phyloP scores from a whole-genome alignment of 1,284 basidiomycete genomes.

The Mycosarcoma mackinlayi region DNA sequence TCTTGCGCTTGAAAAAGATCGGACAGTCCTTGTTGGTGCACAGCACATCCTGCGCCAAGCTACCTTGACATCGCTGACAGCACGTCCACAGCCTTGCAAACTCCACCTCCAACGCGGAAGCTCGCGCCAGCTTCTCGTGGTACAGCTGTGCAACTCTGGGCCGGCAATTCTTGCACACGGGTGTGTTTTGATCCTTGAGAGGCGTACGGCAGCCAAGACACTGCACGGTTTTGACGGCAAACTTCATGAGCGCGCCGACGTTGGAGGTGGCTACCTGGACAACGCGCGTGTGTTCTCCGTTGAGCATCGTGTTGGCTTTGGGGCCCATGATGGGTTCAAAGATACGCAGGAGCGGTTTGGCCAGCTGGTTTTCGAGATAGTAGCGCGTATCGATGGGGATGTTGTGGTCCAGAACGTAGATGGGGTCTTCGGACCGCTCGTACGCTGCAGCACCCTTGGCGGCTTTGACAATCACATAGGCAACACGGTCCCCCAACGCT shows the following conservation, averaged over 20 bases:
- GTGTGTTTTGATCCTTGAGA: conserved; percentile 56
- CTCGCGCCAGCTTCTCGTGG: conserved; percentile 60
- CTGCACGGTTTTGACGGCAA: conserved; percentile 66
- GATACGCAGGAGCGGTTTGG: conserved; percentile 67
- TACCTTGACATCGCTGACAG: conserved; percentile 67
- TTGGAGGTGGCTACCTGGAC: conserved; percentile 66
- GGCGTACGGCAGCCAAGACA: conserved; percentile 67
- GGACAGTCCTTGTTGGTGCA: conserved; percentile 97
- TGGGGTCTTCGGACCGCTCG: conserved; percentile 66
- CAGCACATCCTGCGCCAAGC: conserved; percentile 81
- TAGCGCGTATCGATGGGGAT: conserved; percentile 68
- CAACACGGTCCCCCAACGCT: conserved; percentile 66
- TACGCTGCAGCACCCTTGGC: conserved; percentile 66
- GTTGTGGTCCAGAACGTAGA: conserved; percentile 68
- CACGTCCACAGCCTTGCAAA: conserved; percentile 67
- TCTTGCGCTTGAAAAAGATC: conserved; percentile 89
- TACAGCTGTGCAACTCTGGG: conserved; percentile 63
- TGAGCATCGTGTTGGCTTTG: conserved; percentile 58
- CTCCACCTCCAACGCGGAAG: conserved; percentile 61
- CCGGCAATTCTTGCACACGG: conserved; percentile 65
- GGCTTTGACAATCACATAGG: conserved; percentile 68
- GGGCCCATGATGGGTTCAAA: conserved; percentile 67
- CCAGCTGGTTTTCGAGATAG: conserved; percentile 67
- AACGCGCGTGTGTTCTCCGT: conserved; percentile 65
- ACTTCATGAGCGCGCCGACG: conserved; percentile 68